Evolutionary conservation across 345 rosid species (phyloP), one percentile per base, ranked within the genome.

Genomic region (Eucalyptus decipiens): DNA sequence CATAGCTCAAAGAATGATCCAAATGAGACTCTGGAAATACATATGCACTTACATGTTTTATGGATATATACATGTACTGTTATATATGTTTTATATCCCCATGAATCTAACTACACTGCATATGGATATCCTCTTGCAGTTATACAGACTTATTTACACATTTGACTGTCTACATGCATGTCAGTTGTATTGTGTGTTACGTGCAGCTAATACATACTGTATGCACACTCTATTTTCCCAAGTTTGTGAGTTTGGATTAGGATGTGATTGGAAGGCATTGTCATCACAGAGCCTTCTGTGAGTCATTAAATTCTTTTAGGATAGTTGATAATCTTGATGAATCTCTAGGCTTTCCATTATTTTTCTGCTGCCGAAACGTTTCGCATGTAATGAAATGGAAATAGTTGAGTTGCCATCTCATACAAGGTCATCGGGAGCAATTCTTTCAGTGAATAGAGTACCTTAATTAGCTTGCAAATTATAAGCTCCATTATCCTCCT

Each of bases 391-490:
- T 76, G 47, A 76, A 72, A 86, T 49, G 28, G 43, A 49, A 86
- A 51, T 49, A 49, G 56, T 34, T 51, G 65, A 28, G 43, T 86
- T 11, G 14, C 69, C n/a, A 51, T 34, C 7, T 34, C 88, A 54
- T 42, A 86, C 19, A 86, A 87, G 67, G 45, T 58, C 32, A 86
- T 48, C 40, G 19, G 34, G 49, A 86, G 54, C 62, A 48, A 48
- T 48, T 47, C 40, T 86, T 52, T 23, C 28, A 37, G 48, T 51
- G 88, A 80, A 45, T 86, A 86, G 30, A 87, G 26, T 90, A 95
- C 96, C 96, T 94, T 95, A 88, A 96, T 94, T 18, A 94, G 87
- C 92, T 94, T 95, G 94, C 98, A 96, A 90, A 95, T 91, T 56
- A 94, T 45, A 86, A 95, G 91, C 90, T 95, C 97, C 96, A 95